Evolutionary conservation across 2,329 filamentous ascomycete species (phyloP).

Genomic region (Metarhizium album): DNA sequence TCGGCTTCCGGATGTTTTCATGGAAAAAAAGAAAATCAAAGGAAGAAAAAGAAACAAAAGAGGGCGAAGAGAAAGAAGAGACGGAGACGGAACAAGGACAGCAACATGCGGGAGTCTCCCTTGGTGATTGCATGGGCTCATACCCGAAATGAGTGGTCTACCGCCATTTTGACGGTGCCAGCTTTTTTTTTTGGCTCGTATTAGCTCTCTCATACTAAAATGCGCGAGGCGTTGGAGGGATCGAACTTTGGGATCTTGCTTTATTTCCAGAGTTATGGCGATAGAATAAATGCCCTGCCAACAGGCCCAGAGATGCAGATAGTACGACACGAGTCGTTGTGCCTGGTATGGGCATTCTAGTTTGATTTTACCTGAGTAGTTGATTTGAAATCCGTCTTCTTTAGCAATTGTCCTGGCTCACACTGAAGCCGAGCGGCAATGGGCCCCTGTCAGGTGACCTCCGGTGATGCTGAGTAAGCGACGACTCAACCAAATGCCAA

Average conservation of each 20-base stretch:
- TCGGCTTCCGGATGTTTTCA: constrained; percentile 9
- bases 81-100: neutral
- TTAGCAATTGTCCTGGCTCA: neutral
- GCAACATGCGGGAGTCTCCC: neutral
- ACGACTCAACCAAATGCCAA: neutral
- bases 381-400: constrained; percentile 23
- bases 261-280: constrained; percentile 14
- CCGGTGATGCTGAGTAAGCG: constrained; percentile 3
- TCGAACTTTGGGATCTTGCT: neutral
- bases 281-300: constrained; percentile 20
- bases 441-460: constrained; percentile 2
- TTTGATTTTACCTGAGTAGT: constrained; percentile 1
- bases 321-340: constrained; percentile 15
- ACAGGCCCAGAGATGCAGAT: constrained; percentile 18
- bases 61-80: neutral
- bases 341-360: constrained; percentile 18
- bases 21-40: neutral
- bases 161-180: constrained; percentile 27
- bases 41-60: too few species aligned
- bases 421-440: neutral
- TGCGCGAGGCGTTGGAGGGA: constrained; percentile 1
- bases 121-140: constrained; percentile 4
- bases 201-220: neutral
- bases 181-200: neutral
- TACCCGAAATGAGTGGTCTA: constrained; percentile 36